Conservation (phyloP, 2,329 filamentous ascomycete genomes). For the Purpureocillium takamizusanense region DNA sequence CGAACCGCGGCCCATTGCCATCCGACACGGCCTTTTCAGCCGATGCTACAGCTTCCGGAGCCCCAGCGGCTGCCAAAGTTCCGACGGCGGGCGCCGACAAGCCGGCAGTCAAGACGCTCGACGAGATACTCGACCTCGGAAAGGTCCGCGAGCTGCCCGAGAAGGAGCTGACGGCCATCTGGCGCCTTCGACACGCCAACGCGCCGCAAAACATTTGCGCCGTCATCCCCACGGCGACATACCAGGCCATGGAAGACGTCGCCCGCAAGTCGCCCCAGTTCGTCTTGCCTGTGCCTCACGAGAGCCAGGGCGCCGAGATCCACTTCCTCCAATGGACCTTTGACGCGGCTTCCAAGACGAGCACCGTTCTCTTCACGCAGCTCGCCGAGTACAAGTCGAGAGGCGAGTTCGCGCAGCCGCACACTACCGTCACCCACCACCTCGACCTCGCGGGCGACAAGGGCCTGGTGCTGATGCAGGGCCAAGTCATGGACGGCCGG, state of each 20-base stretch:
- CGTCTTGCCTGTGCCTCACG: slow-evolving; percentile 74
- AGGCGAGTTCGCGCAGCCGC: slow-evolving; percentile 81
- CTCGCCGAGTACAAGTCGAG: slow-evolving; percentile 87
- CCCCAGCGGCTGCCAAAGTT: slow-evolving; percentile 4
- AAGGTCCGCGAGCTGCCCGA: slow-evolving; percentile 66
- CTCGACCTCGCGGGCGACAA: slow-evolving; percentile 66
- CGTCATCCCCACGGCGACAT: slow-evolving; percentile 65
- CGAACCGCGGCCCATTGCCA: slow-evolving; percentile 20
- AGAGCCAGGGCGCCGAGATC: slow-evolving; percentile 68
- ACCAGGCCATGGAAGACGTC: slow-evolving; percentile 58
- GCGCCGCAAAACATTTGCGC: slow-evolving; percentile 75
- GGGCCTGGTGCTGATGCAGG: slow-evolving; percentile 79
- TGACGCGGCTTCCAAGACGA: slow-evolving; percentile 54
- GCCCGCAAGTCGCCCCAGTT: slow-evolving; percentile 78
- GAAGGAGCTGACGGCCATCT: slow-evolving; percentile 79
- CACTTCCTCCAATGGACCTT: slow-evolving; percentile 97
- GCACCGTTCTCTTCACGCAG: slow-evolving; percentile 84
- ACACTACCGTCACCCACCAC: slow-evolving; percentile 92
- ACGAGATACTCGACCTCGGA: slow-evolving; percentile 61
- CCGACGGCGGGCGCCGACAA: slow-evolving; percentile 13
- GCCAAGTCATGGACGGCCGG: slow-evolving; percentile 63
- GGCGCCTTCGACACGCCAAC: slow-evolving; percentile 77
- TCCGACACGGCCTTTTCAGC: slow-evolving; percentile 17
- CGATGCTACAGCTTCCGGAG: slow-evolving; percentile 4
- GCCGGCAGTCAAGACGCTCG: slow-evolving; percentile 34